Conservation (phyloP, 495 filamentous ascomycete species). For the Talaromyces borbonicus region DNA sequence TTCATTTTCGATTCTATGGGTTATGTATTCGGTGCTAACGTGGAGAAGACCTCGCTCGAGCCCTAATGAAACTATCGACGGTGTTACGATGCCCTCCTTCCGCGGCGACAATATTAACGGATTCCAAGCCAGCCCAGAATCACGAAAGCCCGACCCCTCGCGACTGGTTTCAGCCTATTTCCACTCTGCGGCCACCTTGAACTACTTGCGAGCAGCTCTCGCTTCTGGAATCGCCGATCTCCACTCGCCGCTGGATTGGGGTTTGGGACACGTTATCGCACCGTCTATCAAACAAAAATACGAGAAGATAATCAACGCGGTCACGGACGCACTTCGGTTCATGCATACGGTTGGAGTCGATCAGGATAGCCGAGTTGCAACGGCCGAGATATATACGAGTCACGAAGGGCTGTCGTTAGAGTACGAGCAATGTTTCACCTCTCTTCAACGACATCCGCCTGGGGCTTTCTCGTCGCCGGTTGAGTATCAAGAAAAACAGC, state of each 20-base stretch:
- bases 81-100: conserved; percentile 77
- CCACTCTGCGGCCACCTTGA: conserved; percentile 86
- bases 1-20: background rate
- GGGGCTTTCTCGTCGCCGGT: conserved; percentile 7
- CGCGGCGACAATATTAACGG: conserved; percentile 94
- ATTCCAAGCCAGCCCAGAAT: conserved; percentile 48
- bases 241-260: conserved; percentile 90
- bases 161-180: conserved; percentile 89
- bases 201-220: conserved; percentile 78
- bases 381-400: conserved; percentile 91
- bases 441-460: conserved; percentile 58
- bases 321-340: conserved; percentile 86
- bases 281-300: conserved; percentile 76
- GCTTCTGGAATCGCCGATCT: conserved; percentile 87
- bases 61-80: conserved; percentile 73
- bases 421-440: conserved; percentile 82
- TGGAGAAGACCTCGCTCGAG: conserved; percentile 61
- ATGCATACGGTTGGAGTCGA: conserved; percentile 94
- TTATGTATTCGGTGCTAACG: no score
- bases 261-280: conserved; percentile 83
- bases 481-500: conserved; percentile 3
- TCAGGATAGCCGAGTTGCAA: conserved; percentile 69
- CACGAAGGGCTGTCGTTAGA: conserved; percentile 92
- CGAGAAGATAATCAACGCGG: conserved; percentile 67
- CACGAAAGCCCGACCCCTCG: conserved; percentile 68